These are phyloP conservation scores for Coniophora puteana DNA, from an alignment of 1,284 basidiomycete species.

Conservation along the genomic window DNA sequence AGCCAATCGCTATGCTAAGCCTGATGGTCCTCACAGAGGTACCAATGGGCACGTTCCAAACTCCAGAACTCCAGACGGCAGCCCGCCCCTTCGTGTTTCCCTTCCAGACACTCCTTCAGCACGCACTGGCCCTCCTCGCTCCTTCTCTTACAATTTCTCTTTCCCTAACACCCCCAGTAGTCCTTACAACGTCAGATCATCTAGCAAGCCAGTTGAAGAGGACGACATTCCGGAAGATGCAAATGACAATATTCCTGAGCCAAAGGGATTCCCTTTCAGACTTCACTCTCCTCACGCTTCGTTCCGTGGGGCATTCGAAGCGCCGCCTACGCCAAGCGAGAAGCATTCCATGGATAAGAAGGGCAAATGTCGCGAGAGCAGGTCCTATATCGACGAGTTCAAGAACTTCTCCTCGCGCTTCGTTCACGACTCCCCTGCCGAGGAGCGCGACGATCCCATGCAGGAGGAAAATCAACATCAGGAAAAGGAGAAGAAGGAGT, in stretches of 20 bases:
- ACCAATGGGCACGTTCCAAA: too few species aligned
- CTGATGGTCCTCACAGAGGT: too few species aligned
- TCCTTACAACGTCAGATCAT: slow-evolving; percentile 21
- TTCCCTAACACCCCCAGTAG: slow-evolving; percentile 40
- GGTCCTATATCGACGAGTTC: slow-evolving; percentile 40
- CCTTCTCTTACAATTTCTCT: slow-evolving; percentile 63
- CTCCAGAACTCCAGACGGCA: too few species aligned
- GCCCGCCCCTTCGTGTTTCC: slow-evolving; percentile 9
- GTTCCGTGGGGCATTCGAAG: slow-evolving; percentile 63
- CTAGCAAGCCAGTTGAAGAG: slow-evolving; percentile 18
- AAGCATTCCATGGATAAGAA: slow-evolving; percentile 45
- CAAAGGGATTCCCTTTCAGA: slow-evolving; percentile 23
- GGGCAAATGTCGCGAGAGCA: slow-evolving; percentile 51
- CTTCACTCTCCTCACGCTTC: slow-evolving; percentile 27
- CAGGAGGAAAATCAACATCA: slow-evolving; percentile 16
- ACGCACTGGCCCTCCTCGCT: slow-evolving; percentile 71
- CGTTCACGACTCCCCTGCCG: slow-evolving; percentile 48
- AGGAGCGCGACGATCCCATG: slow-evolving; percentile 36
- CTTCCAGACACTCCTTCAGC: slow-evolving; percentile 53
- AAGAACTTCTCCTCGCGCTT: slow-evolving; percentile 57
- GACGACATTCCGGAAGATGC: slow-evolving; percentile 27
- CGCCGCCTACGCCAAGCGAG: slow-evolving; percentile 27
- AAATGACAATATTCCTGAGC: too few species aligned
- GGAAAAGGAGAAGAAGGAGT: slow-evolving; percentile 11
- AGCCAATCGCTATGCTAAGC: too few species aligned